phyloP scores from a whole-genome alignment of 1,284 basidiomycete species.

The Melampsora occidentalis region DNA sequence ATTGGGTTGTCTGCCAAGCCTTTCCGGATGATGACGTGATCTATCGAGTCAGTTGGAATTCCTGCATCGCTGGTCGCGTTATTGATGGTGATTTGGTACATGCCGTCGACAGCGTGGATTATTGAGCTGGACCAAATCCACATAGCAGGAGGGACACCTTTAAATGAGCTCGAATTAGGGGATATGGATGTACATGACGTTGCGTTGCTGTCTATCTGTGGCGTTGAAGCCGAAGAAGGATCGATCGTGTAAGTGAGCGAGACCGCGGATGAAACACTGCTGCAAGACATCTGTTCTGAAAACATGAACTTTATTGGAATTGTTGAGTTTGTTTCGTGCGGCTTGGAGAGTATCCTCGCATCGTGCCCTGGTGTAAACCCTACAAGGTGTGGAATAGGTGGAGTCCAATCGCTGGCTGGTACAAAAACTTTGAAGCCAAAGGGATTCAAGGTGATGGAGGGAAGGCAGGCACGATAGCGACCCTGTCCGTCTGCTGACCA shows the following conservation, averaged over 20 bases:
- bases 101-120: slow-evolving; percentile 70
- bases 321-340: slow-evolving; percentile 62
- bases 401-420: slow-evolving; percentile 64
- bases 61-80: slow-evolving; percentile 60
- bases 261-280: slow-evolving; percentile 63
- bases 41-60: slow-evolving; percentile 61
- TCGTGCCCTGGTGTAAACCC: slow-evolving; percentile 81
- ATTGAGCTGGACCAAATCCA: slow-evolving; percentile 74
- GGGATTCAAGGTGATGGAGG: slow-evolving; percentile 64
- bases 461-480: slow-evolving; percentile 72
- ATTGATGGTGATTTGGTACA: slow-evolving; percentile 68
- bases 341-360: slow-evolving; percentile 62
- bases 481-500: slow-evolving; percentile 61
- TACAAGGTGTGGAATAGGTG: slow-evolving; percentile 69
- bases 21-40: slow-evolving; percentile 75
- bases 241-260: slow-evolving; percentile 57
- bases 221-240: slow-evolving; percentile 14
- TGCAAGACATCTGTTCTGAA: slow-evolving; percentile 70
- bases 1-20: slow-evolving; percentile 71
- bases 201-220: slow-evolving; percentile 63
- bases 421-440: slow-evolving; percentile 79
- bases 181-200: slow-evolving; percentile 61
- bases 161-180: slow-evolving; percentile 55
- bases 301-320: slow-evolving; percentile 73
- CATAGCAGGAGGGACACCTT: slow-evolving; percentile 55